Evolutionary conservation across 2,329 filamentous ascomycete species (phyloP).

Genomic region (Cladorrhinum sp.): DNA sequence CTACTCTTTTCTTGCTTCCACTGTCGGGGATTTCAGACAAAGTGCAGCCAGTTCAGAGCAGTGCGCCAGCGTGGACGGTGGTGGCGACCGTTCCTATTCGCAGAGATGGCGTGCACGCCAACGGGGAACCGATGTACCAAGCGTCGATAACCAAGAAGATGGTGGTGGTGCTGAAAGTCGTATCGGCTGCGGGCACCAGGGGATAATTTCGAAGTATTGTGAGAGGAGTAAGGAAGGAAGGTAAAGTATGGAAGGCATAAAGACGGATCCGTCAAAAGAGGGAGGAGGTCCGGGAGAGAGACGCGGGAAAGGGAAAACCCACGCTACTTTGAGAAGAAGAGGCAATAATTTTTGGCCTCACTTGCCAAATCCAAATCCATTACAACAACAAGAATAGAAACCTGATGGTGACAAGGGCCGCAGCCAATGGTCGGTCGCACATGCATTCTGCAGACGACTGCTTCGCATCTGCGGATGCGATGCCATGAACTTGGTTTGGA

Average conservation of each 20-base stretch:
- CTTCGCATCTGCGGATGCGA: neutral
- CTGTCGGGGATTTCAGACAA: neutral
- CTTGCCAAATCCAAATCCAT: too few relatives aligned
- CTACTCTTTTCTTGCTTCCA: neutral
- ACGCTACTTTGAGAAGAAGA: neutral
- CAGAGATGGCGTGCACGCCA: constrained; percentile 3
- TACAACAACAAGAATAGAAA: neutral
- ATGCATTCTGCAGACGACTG: too few relatives aligned
- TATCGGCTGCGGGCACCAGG: neutral
- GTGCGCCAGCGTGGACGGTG: neutral
- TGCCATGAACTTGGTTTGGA: neutral
- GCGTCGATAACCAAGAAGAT: neutral
- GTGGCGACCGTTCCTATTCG: neutral
- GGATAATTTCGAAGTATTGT: too few relatives aligned
- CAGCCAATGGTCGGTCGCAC: neutral
- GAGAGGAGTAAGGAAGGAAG: neutral
- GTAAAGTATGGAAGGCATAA: neutral
- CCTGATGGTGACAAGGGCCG: neutral
- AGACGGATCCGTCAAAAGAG: neutral
- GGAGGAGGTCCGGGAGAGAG: neutral
- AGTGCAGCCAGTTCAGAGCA: neutral
- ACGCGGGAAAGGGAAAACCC: neutral
- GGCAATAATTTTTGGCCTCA: neutral
- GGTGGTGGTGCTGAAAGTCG: neutral
- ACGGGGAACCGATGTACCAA: neutral